Evolutionary conservation across 352 stramenopile species (phyloP).

Genomic region (Thraustotheca clavata): DNA sequence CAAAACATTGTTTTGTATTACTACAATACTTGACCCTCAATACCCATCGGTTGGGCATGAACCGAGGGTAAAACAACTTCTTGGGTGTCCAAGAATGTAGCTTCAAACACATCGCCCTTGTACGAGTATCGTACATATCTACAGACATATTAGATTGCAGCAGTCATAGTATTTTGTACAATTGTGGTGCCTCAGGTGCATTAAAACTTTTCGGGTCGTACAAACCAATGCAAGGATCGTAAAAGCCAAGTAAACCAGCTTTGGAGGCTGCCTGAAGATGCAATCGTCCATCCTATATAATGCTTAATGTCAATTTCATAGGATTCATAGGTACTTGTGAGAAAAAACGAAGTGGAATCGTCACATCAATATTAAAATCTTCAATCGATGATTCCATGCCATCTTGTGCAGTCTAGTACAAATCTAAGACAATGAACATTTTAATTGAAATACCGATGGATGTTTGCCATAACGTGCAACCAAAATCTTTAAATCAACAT

Average conservation of each 20-base stretch:
- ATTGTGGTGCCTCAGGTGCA: slow-evolving; percentile 35
- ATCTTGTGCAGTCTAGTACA: slow-evolving; percentile 17
- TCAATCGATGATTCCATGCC: slow-evolving; percentile 2
- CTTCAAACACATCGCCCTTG: slow-evolving; percentile 65
- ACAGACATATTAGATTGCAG: background rate
- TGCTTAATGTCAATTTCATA: background rate
- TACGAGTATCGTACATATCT: slow-evolving; percentile 76
- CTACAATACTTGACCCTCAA: slow-evolving; percentile 55
- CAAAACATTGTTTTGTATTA: background rate
- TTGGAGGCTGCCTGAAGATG: slow-evolving; percentile 50
- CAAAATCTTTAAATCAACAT: slow-evolving; percentile 60
- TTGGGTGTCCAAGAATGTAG: slow-evolving; percentile 69
- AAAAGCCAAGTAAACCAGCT: slow-evolving; percentile 63
- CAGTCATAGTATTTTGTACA: slow-evolving; percentile 34
- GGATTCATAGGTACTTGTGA: slow-evolving; percentile 33
- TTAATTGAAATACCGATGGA: slow-evolving; percentile 37
- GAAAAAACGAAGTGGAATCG: slow-evolving; percentile 73
- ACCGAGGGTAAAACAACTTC: slow-evolving; percentile 59
- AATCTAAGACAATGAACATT: too few relatives aligned
- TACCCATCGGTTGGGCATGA: slow-evolving; percentile 61
- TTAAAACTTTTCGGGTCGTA: slow-evolving; percentile 32
- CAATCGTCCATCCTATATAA: slow-evolving; percentile 42
- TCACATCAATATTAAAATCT: slow-evolving; percentile 45
- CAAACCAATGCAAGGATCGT: slow-evolving; percentile 57
- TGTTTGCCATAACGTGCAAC: slow-evolving; percentile 68